Evolutionary conservation across 1,139 yeast genomes (phyloP), one percentile per base, ranked within the genome.

Genomic region (Trichomonascaceae sp.): DNA sequence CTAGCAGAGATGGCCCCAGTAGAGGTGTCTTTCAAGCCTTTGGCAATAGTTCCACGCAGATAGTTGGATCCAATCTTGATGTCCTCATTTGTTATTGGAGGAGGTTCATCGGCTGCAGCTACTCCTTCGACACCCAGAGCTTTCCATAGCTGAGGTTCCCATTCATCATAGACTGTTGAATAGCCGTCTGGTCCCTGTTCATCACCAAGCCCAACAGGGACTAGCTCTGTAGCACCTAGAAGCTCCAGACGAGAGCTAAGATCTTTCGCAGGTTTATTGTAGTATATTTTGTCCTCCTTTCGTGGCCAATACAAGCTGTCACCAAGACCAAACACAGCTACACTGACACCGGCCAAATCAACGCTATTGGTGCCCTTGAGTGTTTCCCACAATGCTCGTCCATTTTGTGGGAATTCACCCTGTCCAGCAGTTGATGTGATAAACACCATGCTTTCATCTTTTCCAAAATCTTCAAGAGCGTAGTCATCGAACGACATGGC

Each of bases 251-350:
- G 83, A 59, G 79, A 80, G 66, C 72, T 75, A 58, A 91, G 74
- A 68, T 90, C 97, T 63, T 79, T 79, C 36, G 85, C 81, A n/a
- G 98, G 98, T 70, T 90, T 90, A 75, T 91, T 91, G 74, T 89
- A 91, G 73, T 88, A 91, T 69, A 87, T 93, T 64, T 85, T 85
- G 72, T 91, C 98, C 72, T 91, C 96, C 71, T 88, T 87, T 74
- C 98, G 82, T 65, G 98, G 98, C 98, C 98, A 91, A 75, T 91
- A 91, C 66, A 83, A 81, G 50, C 96, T 87, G 70, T 91, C 98
- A 73, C 98, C 98, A 63, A 91, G 77, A 65, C 96, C 96, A 65
- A 91, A 91, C 18, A 86, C 90, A 15, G 96, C 79, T 61, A 80
- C 82, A 61, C 81, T 85, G 58, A 87, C 77, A 50, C 80, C 70